These are phyloP conservation scores for Populus tremula DNA, from an alignment of 345 rosid species.

Conservation along the genomic window DNA sequence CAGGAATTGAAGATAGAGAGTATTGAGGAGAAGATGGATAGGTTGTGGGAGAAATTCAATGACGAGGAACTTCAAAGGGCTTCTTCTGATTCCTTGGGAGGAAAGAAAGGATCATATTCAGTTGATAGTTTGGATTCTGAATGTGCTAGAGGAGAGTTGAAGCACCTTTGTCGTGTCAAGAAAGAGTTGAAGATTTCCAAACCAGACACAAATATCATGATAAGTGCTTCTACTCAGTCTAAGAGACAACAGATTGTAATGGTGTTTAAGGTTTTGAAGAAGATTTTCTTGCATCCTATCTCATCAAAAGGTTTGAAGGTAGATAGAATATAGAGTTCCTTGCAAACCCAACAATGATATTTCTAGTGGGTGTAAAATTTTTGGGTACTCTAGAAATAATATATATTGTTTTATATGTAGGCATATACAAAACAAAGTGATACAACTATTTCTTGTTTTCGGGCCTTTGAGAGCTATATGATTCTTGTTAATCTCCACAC, in stretches of 20 bases:
- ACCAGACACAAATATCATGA: not conserved
- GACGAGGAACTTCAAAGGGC: constrained; percentile 33
- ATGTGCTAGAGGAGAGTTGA: not conserved
- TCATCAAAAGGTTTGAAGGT: not conserved
- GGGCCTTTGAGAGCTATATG: too few species aligned
- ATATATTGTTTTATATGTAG: too few species aligned
- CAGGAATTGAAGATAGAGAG: not conserved
- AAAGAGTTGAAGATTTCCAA: not conserved
- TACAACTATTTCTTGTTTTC: too few species aligned
- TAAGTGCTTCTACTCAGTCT: not conserved
- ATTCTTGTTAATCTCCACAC: too few species aligned
- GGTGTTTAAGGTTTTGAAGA: constrained; percentile 29
- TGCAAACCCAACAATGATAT: too few species aligned
- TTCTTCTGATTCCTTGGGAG: not conserved
- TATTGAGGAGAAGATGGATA: constrained; percentile 36
- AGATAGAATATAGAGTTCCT: too few species aligned
- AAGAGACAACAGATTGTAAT: constrained; percentile 8
- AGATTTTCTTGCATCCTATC: constrained; percentile 11
- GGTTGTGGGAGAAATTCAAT: constrained; percentile 44
- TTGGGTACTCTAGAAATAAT: too few species aligned
- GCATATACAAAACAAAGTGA: too few species aligned
- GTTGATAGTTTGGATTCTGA: not conserved
- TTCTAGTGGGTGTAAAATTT: too few species aligned
- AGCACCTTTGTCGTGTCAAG: not conserved
- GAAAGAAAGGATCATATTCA: not conserved